phyloP scores from a whole-genome alignment of 1,284 basidiomycete species.

The Marasmius fiardii region DNA sequence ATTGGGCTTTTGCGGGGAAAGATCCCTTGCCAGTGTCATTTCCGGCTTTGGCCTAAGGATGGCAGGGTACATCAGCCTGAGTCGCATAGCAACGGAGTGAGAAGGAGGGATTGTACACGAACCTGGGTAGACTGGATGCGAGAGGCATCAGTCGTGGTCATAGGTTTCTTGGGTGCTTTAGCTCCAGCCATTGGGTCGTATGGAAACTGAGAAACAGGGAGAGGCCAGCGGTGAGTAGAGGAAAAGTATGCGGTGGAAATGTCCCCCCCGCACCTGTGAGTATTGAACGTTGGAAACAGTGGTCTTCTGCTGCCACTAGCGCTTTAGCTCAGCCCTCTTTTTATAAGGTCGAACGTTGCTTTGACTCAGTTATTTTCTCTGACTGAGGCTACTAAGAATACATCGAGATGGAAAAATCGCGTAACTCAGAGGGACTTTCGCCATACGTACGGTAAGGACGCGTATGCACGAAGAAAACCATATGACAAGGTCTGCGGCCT shows the following conservation, averaged over 20 bases:
- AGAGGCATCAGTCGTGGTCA: constrained; percentile 7
- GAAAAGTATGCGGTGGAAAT: background rate
- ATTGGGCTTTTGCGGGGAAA: constrained; percentile 10
- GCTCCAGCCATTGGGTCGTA: constrained; percentile 3
- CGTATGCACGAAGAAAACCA: background rate
- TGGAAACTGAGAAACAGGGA: background rate
- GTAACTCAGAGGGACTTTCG: constrained; percentile 9
- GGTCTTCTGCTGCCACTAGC: background rate
- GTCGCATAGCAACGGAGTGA: background rate
- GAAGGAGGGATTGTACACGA: background rate
- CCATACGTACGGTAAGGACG: constrained; percentile 4
- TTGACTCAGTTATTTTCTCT: background rate
- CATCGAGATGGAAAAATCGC: background rate
- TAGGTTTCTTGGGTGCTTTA: constrained; percentile 9
- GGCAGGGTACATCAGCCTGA: background rate
- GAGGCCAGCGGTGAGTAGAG: background rate
- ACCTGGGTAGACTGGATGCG: constrained; percentile 14
- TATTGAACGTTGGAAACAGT: background rate
- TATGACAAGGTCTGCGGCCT: background rate
- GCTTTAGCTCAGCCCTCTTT: background rate
- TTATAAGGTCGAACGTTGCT: background rate
- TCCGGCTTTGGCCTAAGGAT: constrained; percentile 10
- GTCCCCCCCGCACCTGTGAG: too few species aligned
- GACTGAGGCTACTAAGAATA: background rate
- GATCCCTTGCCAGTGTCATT: constrained; percentile 7